phyloP scores from a whole-genome alignment of 768 basidiomycete genomes.

The Rhizopogon sp. region DNA sequence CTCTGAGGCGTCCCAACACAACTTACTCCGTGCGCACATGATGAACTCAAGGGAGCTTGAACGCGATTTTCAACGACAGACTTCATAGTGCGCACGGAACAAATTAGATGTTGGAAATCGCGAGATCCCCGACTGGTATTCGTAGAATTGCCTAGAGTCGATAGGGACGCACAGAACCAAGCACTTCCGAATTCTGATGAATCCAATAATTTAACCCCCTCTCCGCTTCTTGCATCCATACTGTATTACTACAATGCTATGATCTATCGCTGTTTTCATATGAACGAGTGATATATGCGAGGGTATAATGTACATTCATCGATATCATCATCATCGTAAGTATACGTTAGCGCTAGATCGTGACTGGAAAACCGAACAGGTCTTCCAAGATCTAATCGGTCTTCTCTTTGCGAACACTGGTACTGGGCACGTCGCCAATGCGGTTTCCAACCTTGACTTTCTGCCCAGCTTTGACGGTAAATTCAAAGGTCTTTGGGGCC shows the following conservation, averaged over 20 bases:
- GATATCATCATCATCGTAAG: not conserved
- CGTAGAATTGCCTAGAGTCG: too few relatives aligned
- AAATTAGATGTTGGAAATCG: too few relatives aligned
- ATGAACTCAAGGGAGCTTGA: too few relatives aligned
- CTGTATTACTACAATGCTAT: not conserved
- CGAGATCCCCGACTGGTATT: too few relatives aligned
- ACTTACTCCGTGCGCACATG: too few relatives aligned
- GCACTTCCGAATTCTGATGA: too few relatives aligned
- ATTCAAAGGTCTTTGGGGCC: conserved; percentile 81
- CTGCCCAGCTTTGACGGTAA: conserved; percentile 69
- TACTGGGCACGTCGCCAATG: conserved; percentile 52
- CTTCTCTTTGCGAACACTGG: conserved; percentile 30
- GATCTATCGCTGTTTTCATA: not conserved
- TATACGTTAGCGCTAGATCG: not conserved
- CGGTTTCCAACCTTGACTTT: conserved; percentile 84
- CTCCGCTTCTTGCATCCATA: too few relatives aligned
- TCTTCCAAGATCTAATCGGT: conserved; percentile 14
- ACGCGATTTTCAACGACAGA: too few relatives aligned
- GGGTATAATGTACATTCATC: conserved; percentile 7
- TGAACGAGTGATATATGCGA: not conserved
- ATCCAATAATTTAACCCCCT: too few relatives aligned
- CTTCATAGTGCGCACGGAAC: too few relatives aligned
- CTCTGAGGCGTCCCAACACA: too few relatives aligned
- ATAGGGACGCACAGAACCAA: too few relatives aligned
- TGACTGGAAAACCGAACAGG: not conserved